phyloP scores from a whole-genome alignment of 768 basidiomycete species.

The Trametopsis cervina region DNA sequence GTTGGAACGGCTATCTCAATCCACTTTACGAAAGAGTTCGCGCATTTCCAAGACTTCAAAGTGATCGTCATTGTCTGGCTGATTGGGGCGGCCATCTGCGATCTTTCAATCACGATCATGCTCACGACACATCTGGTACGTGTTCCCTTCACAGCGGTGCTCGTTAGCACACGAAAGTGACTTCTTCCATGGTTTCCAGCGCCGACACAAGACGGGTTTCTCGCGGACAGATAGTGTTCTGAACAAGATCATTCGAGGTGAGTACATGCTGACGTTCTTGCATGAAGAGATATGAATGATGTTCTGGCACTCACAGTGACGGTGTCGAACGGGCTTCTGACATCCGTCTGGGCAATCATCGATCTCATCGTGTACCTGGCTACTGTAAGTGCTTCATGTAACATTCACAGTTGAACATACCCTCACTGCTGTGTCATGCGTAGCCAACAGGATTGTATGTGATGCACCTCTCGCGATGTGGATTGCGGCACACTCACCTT shows the following conservation, averaged over 20 bases:
- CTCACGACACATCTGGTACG: conserved; percentile 11
- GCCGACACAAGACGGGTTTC: conserved; percentile 11
- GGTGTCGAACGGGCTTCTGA: conserved; percentile 31
- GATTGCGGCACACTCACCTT: not conserved
- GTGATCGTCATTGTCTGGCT: conserved; percentile 9
- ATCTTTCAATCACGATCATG: conserved; percentile 7
- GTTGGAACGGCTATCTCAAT: conserved; percentile 13
- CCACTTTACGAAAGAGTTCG: conserved; percentile 8
- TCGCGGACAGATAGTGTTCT: conserved; percentile 11
- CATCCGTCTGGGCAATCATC: conserved; percentile 27
- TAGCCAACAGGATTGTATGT: conserved; percentile 21
- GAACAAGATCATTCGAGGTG: conserved; percentile 16
- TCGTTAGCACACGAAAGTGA: not conserved
- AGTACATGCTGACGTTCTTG: not conserved
- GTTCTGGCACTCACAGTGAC: too few relatives aligned
- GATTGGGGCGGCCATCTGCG: conserved; percentile 8
- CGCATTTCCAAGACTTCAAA: conserved; percentile 12
- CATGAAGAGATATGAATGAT: too few relatives aligned
- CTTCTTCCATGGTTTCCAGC: conserved; percentile 1
- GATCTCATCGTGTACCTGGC: conserved; percentile 29
- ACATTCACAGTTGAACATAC: not conserved
- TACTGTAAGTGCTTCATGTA: conserved; percentile 6
- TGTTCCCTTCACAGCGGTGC: not conserved
- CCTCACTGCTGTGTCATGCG: not conserved
- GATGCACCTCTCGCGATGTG: not conserved